Base-by-base conservation (phyloP, 1,284 basidiomycete species). In the Flammula alnicola region DNA sequence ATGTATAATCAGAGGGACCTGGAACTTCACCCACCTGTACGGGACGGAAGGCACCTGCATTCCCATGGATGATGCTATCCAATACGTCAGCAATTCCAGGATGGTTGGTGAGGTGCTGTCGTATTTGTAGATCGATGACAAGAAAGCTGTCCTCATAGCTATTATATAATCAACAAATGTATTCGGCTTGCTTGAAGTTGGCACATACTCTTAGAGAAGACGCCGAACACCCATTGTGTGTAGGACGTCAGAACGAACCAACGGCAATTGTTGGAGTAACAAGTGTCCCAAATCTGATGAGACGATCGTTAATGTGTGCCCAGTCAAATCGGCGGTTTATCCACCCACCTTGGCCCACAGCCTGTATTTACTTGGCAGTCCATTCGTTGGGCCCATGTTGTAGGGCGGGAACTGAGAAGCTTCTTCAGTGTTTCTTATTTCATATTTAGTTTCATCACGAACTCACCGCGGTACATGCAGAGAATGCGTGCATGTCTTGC, bases 221-320 rank as follows among this genome's bases (percentile, higher is more conserved):
- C 77, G 3, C 88, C 87, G 51, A 89, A 88, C 3, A 81, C 79
- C 88, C 88, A 90, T 32, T 80, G 74, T 23, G 75, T 75, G 54
- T 88, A 89, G 2, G 79, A 84, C 11, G 86, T 85, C 42, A 89
- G 55, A 11, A 87, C 76, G 60, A 88, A 90, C 75, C 77, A 87
- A 12, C 72, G 79, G 17, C 77, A 76, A n/a, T 75, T 68, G 49
- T 69, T 71, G 11, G 66, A 65, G 27, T 76, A 67, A 59, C 86
- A 89, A 9, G 77, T 63, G 61, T 90, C 88, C 78, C 81, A 88
- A 16, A 90, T 60, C 86, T 89, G 52, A 31, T 35, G 17, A 44
- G 41, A 31, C 6, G 4, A 9, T n/a, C n/a, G n/a, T n/a, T n/a
- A n/a, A n/a, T n/a, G n/a, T n/a, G n/a, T n/a, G n/a, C 6, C 4